A percentile compares a stretch with the other conserved stretches of the same genome.
Conservation (phyloP, 352 stramenopile species). For the Phytophthora palmivora region DNA sequence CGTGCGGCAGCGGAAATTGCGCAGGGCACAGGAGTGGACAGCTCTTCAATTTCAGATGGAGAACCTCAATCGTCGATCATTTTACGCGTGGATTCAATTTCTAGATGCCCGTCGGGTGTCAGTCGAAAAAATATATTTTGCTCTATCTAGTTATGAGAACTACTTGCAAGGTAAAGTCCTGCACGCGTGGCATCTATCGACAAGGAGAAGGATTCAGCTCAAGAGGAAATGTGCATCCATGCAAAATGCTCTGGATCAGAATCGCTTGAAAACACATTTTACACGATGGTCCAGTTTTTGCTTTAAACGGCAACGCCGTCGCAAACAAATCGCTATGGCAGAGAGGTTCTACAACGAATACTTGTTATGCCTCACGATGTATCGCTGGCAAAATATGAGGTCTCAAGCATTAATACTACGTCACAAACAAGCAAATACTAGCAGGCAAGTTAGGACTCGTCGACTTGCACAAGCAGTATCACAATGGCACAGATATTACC, state of each 20-base stretch:
- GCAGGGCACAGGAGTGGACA: slow-evolving; percentile 9
- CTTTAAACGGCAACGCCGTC: slow-evolving; percentile 2
- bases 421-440: slow-evolving; percentile 7
- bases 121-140: slow-evolving; percentile 8
- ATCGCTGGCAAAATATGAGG: slow-evolving; percentile 39
- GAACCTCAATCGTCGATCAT: slow-evolving; percentile 17
- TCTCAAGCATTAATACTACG: slow-evolving; percentile 13
- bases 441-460: slow-evolving; percentile 1
- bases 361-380: slow-evolving; percentile 34
- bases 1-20: not conserved
- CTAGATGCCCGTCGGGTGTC: slow-evolving; percentile 1
- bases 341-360: slow-evolving; percentile 39
- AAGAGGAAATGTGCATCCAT: not conserved
- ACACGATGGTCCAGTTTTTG: slow-evolving; percentile 16
- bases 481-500: slow-evolving; percentile 15
- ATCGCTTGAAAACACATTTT: slow-evolving; percentile 16
- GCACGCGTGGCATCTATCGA: slow-evolving; percentile 10
- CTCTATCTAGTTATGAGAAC: slow-evolving; percentile 10
- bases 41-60: slow-evolving; percentile 21
- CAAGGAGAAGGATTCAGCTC: not conserved
- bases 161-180: slow-evolving; percentile 14
- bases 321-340: slow-evolving; percentile 22
- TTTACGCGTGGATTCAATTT: slow-evolving; percentile 23
- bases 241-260: not conserved
- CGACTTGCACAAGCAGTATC: slow-evolving; percentile 23